Evolutionary conservation across 2,329 filamentous ascomycete genomes (phyloP).

Genomic region (Paramyrothecium sp.): DNA sequence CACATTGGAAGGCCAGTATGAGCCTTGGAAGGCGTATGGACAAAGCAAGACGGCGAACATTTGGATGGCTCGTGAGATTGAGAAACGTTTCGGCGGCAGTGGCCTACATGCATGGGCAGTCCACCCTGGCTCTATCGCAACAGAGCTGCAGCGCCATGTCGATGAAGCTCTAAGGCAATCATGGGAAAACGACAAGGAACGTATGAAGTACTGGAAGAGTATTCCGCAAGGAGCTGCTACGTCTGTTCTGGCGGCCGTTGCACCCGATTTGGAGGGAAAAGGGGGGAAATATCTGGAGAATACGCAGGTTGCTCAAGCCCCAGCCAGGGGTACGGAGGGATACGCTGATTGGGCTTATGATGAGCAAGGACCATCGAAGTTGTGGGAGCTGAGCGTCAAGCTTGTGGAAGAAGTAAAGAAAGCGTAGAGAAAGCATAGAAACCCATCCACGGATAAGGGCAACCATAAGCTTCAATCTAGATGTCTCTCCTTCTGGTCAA

Average conservation of each 20-base stretch:
- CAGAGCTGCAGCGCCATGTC: background rate
- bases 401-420: too few relatives aligned
- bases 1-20: slow-evolving; percentile 23
- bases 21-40: slow-evolving; percentile 37
- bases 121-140: slow-evolving; percentile 36
- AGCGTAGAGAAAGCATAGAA: too few relatives aligned
- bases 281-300: slow-evolving; percentile 42
- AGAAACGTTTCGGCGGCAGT: slow-evolving; percentile 39
- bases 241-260: slow-evolving; percentile 36
- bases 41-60: slow-evolving; percentile 49
- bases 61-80: slow-evolving; percentile 46
- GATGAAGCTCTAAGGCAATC: slow-evolving; percentile 4
- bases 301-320: background rate
- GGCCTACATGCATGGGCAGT: slow-evolving; percentile 33
- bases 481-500: too few relatives aligned
- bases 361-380: background rate
- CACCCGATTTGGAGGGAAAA: slow-evolving; percentile 34
- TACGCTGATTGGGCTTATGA: slow-evolving; percentile 3
- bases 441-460: too few relatives aligned
- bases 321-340: background rate
- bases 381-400: too few relatives aligned
- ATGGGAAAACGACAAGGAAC: slow-evolving; percentile 13
- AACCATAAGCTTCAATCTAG: too few relatives aligned
- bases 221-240: slow-evolving; percentile 43
- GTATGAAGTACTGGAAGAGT: slow-evolving; percentile 8